Evolutionary conservation across 2,329 filamentous ascomycete species (phyloP).

Genomic region (Neurospora crassa): DNA sequence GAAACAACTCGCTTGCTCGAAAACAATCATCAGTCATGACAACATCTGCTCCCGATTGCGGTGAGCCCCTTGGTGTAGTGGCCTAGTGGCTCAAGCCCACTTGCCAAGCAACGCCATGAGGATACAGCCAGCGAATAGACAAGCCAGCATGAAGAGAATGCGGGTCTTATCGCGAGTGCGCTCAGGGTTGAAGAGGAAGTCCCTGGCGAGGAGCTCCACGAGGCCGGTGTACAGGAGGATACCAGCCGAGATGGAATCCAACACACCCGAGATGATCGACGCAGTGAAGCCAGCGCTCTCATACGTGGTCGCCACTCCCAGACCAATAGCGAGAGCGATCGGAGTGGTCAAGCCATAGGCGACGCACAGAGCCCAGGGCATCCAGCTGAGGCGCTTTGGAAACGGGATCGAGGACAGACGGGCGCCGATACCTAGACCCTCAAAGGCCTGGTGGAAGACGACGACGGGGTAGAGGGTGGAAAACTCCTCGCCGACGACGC

Average conservation of each 20-base stretch:
- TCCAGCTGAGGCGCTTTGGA: conserved; percentile 28
- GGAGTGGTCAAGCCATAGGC: conserved; percentile 43
- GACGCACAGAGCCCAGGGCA: conserved; percentile 39
- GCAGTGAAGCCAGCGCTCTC: conserved; percentile 31
- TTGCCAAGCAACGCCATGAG: conserved; percentile 41
- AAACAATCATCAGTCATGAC: background rate
- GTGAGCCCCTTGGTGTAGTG: background rate
- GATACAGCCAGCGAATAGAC: conserved; percentile 30
- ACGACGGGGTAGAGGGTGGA: conserved; percentile 48
- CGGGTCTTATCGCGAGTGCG: conserved; percentile 28
- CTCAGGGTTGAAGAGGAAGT: conserved; percentile 38
- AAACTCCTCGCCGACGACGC: conserved; percentile 48
- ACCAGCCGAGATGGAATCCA: conserved; percentile 37
- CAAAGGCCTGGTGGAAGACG: conserved; percentile 55
- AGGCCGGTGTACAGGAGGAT: conserved; percentile 40
- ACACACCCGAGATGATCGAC: conserved; percentile 33
- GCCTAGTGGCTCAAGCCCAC: conserved; percentile 28
- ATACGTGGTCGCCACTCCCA: conserved; percentile 26
- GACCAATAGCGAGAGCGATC: conserved; percentile 38
- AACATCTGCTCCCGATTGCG: background rate
- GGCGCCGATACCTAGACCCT: conserved; percentile 53
- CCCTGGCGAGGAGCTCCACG: conserved; percentile 38
- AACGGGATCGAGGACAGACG: conserved; percentile 48
- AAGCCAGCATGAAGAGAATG: conserved; percentile 32
- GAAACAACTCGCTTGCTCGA: background rate